Evolutionary conservation across 768 basidiomycete species (phyloP).

Genomic region (Gloeostereum incarnatum): DNA sequence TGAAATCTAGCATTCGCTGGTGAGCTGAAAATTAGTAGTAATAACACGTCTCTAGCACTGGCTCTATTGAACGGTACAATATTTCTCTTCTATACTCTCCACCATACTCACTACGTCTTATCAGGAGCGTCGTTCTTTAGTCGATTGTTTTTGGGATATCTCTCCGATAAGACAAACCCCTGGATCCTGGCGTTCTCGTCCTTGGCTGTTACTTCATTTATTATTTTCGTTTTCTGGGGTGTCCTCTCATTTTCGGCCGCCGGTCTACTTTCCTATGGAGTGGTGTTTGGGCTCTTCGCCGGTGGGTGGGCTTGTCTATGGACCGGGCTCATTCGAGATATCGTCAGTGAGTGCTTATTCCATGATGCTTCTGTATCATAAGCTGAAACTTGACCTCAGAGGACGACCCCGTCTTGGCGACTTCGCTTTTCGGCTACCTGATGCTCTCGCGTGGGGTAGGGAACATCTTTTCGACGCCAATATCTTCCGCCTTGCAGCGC

Average conservation of each 20-base stretch:
- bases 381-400: too few relatives aligned
- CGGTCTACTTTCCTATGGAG: slow-evolving; percentile 15
- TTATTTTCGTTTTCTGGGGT: slow-evolving; percentile 21
- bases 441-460: slow-evolving; percentile 15
- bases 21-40: slow-evolving; percentile 10
- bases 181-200: slow-evolving; percentile 11
- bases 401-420: slow-evolving; percentile 13
- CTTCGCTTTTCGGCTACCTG: slow-evolving; percentile 13
- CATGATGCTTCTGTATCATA: not conserved
- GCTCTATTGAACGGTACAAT: slow-evolving; percentile 15
- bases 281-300: slow-evolving; percentile 16
- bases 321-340: slow-evolving; percentile 15
- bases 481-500: slow-evolving; percentile 14
- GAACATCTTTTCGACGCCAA: slow-evolving; percentile 18
- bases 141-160: slow-evolving; percentile 15
- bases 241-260: slow-evolving; percentile 14
- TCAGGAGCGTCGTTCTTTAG: slow-evolving; percentile 13
- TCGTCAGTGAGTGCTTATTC: slow-evolving; percentile 12
- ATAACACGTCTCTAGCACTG: slow-evolving; percentile 11
- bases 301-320: slow-evolving; percentile 18
- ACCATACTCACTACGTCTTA: not conserved
- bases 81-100: not conserved
- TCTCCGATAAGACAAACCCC: slow-evolving; percentile 17
- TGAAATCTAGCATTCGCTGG: slow-evolving; percentile 16
- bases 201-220: slow-evolving; percentile 12